phyloP scores from a whole-genome alignment of 2,329 filamentous ascomycete species.

The Penicillium olsonii region DNA sequence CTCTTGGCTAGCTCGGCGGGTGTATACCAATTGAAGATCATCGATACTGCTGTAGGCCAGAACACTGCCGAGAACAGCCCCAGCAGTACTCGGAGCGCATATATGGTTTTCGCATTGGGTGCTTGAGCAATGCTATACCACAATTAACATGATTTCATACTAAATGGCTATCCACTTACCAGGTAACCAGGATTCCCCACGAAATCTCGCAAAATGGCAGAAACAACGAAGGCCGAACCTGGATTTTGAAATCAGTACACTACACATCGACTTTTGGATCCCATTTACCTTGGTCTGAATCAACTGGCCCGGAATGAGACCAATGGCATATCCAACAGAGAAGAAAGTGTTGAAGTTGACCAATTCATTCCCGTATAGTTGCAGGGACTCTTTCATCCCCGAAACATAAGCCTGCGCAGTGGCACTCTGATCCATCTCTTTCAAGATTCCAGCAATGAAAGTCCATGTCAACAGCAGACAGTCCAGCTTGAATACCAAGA shows the following conservation, averaged over 20 bases:
- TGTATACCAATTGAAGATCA: constrained; percentile 22
- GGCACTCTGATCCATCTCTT: constrained; percentile 7
- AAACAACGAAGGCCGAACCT: constrained; percentile 7
- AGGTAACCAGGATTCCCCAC: constrained; percentile 10
- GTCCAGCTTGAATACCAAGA: constrained; percentile 9
- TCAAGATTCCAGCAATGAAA: constrained; percentile 10
- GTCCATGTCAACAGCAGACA: constrained; percentile 7
- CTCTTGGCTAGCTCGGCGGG: constrained; percentile 18
- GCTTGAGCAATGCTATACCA: constrained; percentile 3
- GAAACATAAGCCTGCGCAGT: constrained; percentile 11
- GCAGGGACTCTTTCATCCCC: constrained; percentile 8
- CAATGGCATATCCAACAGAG: constrained; percentile 9
- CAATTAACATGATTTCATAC: not conserved
- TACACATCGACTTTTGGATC: not conserved
- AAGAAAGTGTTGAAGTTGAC: constrained; percentile 10
- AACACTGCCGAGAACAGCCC: constrained; percentile 9
- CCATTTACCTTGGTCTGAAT: constrained; percentile 8
- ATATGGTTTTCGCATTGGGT: constrained; percentile 8
- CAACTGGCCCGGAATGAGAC: constrained; percentile 8
- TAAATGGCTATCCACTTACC: not conserved
- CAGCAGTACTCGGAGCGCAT: constrained; percentile 4
- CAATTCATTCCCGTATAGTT: constrained; percentile 9
- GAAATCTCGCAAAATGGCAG: constrained; percentile 11
- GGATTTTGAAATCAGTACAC: not conserved
- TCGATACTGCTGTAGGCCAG: constrained; percentile 10